A percentile compares a stretch with the other conserved stretches of the same genome.
phyloP scores from a whole-genome alignment of 768 basidiomycete species.

The Boletus pseudopeckii region DNA sequence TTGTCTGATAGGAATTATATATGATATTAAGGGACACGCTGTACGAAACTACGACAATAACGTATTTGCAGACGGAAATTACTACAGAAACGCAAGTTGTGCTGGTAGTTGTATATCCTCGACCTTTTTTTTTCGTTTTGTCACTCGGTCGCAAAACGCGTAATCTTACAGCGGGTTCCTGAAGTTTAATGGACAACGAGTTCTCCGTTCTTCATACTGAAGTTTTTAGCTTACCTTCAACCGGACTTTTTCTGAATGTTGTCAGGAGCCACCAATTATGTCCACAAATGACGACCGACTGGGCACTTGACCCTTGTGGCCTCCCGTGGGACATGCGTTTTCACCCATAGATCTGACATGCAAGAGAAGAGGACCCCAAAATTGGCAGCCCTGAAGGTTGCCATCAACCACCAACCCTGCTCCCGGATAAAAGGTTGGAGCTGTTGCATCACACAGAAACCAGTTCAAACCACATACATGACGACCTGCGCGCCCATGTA shows the following conservation, averaged over 20 bases:
- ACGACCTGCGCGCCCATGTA: background rate
- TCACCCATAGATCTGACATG: background rate
- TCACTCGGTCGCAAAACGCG: background rate
- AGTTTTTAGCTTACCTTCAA: background rate
- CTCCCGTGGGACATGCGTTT: background rate
- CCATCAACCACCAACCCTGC: too few species aligned
- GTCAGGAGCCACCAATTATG: background rate
- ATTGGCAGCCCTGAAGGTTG: too few species aligned
- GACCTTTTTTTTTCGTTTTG: background rate
- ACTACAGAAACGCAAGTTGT: background rate
- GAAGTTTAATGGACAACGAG: background rate
- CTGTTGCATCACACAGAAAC: too few species aligned
- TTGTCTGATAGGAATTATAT: conserved; percentile 3
- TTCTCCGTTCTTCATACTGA: background rate
- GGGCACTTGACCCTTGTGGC: background rate
- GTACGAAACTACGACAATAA: background rate
- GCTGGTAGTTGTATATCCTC: background rate
- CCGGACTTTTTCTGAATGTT: conserved; percentile 1
- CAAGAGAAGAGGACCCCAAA: too few species aligned
- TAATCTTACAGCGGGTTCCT: background rate
- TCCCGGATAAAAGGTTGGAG: too few species aligned
- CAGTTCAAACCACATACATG: background rate
- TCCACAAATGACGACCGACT: background rate
- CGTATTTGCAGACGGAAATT: background rate
- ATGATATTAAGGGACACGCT: background rate